Conservation (phyloP, 768 basidiomycete genomes). For the Tephrocybe sp. region DNA sequence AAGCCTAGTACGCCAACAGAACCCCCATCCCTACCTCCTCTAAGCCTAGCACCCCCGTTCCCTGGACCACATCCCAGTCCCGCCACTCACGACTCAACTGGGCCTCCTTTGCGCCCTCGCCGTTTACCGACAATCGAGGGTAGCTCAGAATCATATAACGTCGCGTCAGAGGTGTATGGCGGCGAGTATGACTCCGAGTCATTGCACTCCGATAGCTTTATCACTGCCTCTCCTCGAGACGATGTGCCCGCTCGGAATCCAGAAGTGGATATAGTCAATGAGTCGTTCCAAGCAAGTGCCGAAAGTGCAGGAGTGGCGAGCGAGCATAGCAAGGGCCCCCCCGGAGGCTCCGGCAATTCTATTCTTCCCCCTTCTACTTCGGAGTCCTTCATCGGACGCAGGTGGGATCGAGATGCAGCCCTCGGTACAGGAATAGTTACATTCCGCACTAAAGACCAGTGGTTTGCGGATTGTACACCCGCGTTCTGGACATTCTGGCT, state of each 20-base stretch:
- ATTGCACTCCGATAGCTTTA: constrained; percentile 54
- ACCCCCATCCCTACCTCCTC: constrained; percentile 52
- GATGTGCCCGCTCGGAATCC: constrained; percentile 1
- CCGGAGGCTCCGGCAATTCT: constrained; percentile 12
- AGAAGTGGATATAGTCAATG: constrained; percentile 12
- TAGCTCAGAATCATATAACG: constrained; percentile 36
- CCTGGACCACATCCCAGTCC: constrained; percentile 36
- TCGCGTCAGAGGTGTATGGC: constrained; percentile 25
- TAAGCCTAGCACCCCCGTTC: constrained; percentile 58
- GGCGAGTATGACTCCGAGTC: constrained; percentile 40
- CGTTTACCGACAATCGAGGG: constrained; percentile 39
- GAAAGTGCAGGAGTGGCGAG: not conserved
- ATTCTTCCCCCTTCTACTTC: constrained; percentile 31
- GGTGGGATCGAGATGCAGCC: constrained; percentile 45
- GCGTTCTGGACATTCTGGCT: constrained; percentile 70
- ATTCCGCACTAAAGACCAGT: constrained; percentile 33
- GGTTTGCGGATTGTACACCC: constrained; percentile 31
- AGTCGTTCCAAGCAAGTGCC: constrained; percentile 1
- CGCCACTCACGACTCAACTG: constrained; percentile 25
- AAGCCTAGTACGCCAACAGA: constrained; percentile 11
- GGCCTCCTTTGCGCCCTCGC: constrained; percentile 26
- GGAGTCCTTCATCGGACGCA: constrained; percentile 50
- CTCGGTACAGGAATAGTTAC: constrained; percentile 32
- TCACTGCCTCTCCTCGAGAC: constrained; percentile 39
- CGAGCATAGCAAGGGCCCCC: constrained; percentile 4